Percentiles rank a stretch among this genome's conserved stretches.
Conservation (phyloP, 2,329 filamentous ascomycete genomes). For the Calonectria pseudoreteaudii region DNA sequence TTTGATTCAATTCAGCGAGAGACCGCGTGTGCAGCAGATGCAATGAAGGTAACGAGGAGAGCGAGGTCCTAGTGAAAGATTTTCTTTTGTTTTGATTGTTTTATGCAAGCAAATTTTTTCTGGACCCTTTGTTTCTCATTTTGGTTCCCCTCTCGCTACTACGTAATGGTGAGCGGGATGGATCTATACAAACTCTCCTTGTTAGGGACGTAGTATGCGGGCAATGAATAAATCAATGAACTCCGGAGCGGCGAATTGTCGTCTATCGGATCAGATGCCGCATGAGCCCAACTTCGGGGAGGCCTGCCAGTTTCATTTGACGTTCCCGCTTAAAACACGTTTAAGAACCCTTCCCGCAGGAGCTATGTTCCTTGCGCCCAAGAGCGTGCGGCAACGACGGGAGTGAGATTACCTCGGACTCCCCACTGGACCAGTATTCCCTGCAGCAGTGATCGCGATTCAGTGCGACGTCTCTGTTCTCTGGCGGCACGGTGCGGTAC, state of each 20-base stretch:
- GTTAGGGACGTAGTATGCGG: neutral
- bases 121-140: neutral
- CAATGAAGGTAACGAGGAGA: neutral
- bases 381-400: neutral
- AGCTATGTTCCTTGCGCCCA: neutral
- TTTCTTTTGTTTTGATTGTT: neutral
- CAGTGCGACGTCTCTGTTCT: neutral
- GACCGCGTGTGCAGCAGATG: neutral
- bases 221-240: slow-evolving; percentile 1
- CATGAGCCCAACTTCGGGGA: neutral
- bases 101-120: neutral
- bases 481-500: slow-evolving; percentile 8
- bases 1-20: slow-evolving; percentile 23
- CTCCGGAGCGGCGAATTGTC: neutral
- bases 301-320: neutral
- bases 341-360: neutral
- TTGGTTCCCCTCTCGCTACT: neutral
- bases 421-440: neutral
- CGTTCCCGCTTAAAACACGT: neutral
- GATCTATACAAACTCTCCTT: neutral
- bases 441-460: slow-evolving; percentile 12
- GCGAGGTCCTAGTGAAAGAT: neutral
- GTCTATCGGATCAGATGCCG: neutral
- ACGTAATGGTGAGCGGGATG: neutral
- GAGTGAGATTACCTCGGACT: neutral